These are phyloP conservation scores for Penicillium olsonii DNA, from an alignment of 2,329 filamentous ascomycete genomes.

Conservation along the genomic window DNA sequence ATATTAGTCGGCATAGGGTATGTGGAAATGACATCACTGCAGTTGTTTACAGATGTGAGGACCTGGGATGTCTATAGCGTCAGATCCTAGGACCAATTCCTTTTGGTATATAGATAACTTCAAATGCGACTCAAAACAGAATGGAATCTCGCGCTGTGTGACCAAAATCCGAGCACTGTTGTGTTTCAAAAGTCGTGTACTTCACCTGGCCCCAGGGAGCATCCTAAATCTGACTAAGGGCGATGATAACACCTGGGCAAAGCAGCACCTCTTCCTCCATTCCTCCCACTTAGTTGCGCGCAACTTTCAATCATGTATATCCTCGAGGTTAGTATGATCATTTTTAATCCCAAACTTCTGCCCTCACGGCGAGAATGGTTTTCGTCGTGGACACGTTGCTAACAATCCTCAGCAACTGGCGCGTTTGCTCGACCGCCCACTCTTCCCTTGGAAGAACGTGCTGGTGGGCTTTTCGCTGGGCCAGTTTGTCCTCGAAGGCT, in stretches of 20 bases:
- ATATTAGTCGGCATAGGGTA: too few relatives aligned
- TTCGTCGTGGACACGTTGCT: constrained; percentile 17
- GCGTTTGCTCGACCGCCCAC: constrained; percentile 81
- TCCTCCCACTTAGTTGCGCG: constrained; percentile 18
- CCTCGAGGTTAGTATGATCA: constrained; percentile 32
- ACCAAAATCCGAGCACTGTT: not conserved
- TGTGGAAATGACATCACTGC: too few relatives aligned
- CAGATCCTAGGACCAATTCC: not conserved
- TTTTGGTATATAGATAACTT: not conserved
- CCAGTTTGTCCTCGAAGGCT: constrained; percentile 86
- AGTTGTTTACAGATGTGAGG: not conserved
- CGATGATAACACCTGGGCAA: constrained; percentile 19
- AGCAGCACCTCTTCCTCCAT: constrained; percentile 23
- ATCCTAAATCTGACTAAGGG: constrained; percentile 27
- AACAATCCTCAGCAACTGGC: constrained; percentile 62
- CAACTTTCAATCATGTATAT: constrained; percentile 33
- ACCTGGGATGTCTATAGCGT: too few relatives aligned
- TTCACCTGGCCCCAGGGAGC: too few relatives aligned
- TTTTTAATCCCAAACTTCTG: not conserved
- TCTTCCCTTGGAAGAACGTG: constrained; percentile 96
- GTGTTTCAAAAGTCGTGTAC: not conserved
- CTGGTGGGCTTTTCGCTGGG: constrained; percentile 92
- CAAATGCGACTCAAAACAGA: not conserved
- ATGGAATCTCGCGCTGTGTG: not conserved
- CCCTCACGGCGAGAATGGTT: constrained; percentile 9